Evolutionary conservation across 768 basidiomycete species (phyloP).

Genomic region (Agaricus sinodeliciosus): DNA sequence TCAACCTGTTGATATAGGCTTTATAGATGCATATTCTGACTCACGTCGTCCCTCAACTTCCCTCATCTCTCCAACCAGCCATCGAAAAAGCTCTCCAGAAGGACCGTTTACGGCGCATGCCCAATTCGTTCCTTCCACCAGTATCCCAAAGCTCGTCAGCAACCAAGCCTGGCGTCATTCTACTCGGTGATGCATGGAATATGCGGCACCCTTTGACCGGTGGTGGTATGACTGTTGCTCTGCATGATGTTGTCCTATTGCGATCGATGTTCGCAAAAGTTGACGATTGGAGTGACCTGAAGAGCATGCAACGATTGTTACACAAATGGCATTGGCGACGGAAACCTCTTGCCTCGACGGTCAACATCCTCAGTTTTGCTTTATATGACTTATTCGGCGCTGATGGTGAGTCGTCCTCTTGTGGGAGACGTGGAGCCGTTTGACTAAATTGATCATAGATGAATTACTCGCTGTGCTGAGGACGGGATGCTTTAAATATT

Average conservation of each 20-base stretch:
- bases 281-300: conserved; percentile 41
- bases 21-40: conserved; percentile 59
- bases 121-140: conserved; percentile 89
- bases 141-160: conserved; percentile 52
- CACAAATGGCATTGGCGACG: conserved; percentile 81
- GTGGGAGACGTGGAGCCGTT: neutral
- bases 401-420: conserved; percentile 55
- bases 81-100: conserved; percentile 66
- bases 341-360: conserved; percentile 76
- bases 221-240: conserved; percentile 95
- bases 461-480: conserved; percentile 57
- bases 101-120: conserved; percentile 85
- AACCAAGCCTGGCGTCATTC: conserved; percentile 63
- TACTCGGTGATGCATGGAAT: conserved; percentile 96
- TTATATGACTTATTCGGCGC: conserved; percentile 93
- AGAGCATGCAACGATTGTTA: conserved; percentile 42
- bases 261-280: conserved; percentile 50
- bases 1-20: conserved; percentile 1
- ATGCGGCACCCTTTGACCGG: conserved; percentile 99
- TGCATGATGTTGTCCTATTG: conserved; percentile 79
- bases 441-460: conserved; percentile 28
- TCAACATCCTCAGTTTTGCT: conserved; percentile 91
- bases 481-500: conserved; percentile 95
- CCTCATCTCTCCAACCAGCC: conserved; percentile 58
- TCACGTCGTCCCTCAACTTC: conserved; percentile 78